A percentile compares a stretch with the other conserved stretches of the same genome.
phyloP scores from a whole-genome alignment of 139 green algal species.

The Chlamydomonas sp. region DNA sequence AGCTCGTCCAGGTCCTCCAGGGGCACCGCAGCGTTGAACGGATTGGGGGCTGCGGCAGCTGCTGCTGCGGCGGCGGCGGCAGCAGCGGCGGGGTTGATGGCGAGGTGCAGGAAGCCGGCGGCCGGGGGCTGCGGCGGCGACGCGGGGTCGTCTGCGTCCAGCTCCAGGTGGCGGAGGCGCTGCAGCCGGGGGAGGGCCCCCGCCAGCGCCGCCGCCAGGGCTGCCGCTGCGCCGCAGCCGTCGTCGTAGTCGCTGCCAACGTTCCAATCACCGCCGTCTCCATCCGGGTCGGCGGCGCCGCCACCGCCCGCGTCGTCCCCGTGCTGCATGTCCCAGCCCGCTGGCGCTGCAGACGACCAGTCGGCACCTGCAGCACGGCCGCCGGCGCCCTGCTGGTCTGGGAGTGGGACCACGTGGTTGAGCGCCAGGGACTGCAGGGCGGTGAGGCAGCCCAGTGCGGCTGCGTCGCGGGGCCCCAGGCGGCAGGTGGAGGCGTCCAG shows the following conservation, averaged over 20 bases:
- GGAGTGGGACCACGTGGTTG: neutral
- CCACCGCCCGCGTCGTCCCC: too few relatives aligned
- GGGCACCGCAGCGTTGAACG: neutral
- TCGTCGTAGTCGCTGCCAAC: neutral
- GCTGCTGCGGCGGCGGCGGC: neutral
- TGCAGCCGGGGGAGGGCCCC: neutral
- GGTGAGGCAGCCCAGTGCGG: neutral
- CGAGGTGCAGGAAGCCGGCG: neutral
- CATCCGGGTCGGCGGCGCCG: too few relatives aligned
- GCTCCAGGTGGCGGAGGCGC: constrained; percentile 1
- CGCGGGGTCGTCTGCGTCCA: neutral
- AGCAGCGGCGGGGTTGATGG: neutral
- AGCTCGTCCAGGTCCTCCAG: too few relatives aligned
- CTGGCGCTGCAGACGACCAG: too few relatives aligned
- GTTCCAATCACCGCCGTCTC: too few relatives aligned
- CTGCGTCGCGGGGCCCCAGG: neutral
- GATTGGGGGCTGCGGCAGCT: neutral
- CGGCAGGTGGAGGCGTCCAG: constrained; percentile 14
- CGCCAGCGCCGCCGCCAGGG: neutral
- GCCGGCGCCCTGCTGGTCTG: neutral
- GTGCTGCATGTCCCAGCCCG: too few relatives aligned
- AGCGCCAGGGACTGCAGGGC: neutral
- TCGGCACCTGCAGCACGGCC: too few relatives aligned
- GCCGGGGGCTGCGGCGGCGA: neutral
- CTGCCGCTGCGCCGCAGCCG: neutral